These are phyloP conservation scores for Fusarium sp. DNA, from an alignment of 2,329 filamentous ascomycete genomes.

Conservation along the genomic window DNA sequence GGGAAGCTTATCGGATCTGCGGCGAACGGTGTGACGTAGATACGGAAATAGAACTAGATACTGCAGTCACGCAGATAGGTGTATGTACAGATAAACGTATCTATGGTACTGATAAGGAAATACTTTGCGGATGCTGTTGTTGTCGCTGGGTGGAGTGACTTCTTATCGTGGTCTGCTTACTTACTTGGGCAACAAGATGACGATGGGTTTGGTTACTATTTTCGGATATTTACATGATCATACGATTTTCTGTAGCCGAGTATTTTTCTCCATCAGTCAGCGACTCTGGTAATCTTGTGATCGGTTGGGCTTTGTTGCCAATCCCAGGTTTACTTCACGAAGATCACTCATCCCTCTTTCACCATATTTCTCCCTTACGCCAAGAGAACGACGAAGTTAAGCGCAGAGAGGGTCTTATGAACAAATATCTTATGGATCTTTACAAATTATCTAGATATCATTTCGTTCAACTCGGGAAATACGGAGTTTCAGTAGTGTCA, in stretches of 20 bases:
- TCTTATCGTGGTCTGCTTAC: neutral
- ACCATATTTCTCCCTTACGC: neutral
- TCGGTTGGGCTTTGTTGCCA: neutral
- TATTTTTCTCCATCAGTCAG: too few species aligned
- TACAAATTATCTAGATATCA: too few species aligned
- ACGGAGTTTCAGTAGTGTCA: too few species aligned
- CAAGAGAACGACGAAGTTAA: too few species aligned
- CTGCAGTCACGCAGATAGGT: neutral
- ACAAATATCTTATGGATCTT: too few species aligned
- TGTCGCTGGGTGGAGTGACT: neutral
- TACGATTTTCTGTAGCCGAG: neutral
- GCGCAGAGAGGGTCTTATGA: too few species aligned
- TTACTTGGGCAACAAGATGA: neutral
- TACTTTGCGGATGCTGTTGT: constrained; percentile 5
- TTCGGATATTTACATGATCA: neutral
- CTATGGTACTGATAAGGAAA: constrained; percentile 17
- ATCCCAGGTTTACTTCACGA: too few species aligned
- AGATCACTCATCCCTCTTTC: neutral
- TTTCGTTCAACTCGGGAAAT: too few species aligned
- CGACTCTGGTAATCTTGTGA: neutral
- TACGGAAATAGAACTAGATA: neutral
- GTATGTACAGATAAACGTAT: neutral
- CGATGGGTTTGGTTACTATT: neutral
- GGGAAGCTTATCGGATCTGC: constrained; percentile 31
- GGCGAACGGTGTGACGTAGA: constrained; percentile 15